Base-by-base conservation (phyloP, 1,284 basidiomycete species). In the Pseudozyma tsukubaensis region DNA sequence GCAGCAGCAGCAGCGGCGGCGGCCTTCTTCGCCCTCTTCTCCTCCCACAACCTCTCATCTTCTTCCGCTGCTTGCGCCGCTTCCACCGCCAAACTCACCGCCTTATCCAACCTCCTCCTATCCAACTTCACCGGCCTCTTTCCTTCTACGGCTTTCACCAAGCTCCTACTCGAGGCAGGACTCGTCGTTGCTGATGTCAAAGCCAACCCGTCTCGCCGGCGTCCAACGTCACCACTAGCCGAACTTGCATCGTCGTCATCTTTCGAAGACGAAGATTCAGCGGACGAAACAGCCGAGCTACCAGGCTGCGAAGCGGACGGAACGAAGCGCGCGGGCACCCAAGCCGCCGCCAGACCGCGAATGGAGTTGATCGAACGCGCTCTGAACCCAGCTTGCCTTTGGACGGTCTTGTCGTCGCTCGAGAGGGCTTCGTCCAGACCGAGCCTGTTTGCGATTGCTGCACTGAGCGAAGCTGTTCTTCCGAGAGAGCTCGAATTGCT, bases 51-150 rank as follows among this genome's bases (percentile, higher is more conserved):
- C 6, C 58, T 49, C 59, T 78, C 76, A 43, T 78, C 76, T 37
- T 76, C 69, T 18, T 75, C 76, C 2, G 76, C 72, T 3, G 66
- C 73, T 43, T 78, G 73, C 0, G 76, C 76, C 1, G 76, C 76
- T 36, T 78, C 76, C 11, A 78, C 70, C 0, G 76, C 76, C 44
- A 78, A 39, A 16, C 59, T 73, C n/a, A 76, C 76, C 5, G 76
- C 76, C 48, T 78, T 78, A 48, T 78, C 76, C 11, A 78, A 40
- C 6, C 76, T 48, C 4, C 73, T 50, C 4, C 74, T 56, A 24
- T 78, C 73, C 5, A 78, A 51, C 36, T 59, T 61, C 9, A 76
- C 74, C 18, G 72, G 69, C 7, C 69, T 35, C 43, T 65, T 63
- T 24, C 19, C 43, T 14, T 49, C 29, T 8, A 14, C 18, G 2